Evolutionary conservation across 176 grass and related monocot species (phyloP).

Genomic region (Dendrocalamus sinicus): DNA sequence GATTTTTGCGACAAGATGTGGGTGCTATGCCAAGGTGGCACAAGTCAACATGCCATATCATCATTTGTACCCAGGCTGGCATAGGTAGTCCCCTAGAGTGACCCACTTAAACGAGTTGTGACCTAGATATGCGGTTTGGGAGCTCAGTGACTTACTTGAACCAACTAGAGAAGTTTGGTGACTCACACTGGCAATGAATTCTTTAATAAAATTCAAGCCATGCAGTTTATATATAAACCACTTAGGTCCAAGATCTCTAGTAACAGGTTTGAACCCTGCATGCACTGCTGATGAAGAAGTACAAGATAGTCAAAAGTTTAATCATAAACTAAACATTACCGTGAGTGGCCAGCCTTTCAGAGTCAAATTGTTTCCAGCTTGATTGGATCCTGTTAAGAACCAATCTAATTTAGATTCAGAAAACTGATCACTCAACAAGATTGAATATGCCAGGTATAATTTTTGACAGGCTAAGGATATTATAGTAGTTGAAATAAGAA

Average conservation of each 20-base stretch:
- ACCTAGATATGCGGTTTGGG: too few species aligned
- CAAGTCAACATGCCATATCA: too few species aligned
- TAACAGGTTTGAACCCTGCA: conserved; percentile 16
- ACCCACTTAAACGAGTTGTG: too few species aligned
- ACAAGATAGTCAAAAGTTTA: not conserved
- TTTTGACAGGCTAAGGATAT: not conserved
- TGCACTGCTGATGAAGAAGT: conserved; percentile 20
- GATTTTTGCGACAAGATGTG: too few species aligned
- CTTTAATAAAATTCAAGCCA: conserved; percentile 5
- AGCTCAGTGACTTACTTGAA: too few species aligned
- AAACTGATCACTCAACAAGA: conserved; percentile 16
- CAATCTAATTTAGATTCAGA: conserved; percentile 38
- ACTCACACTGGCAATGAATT: too few species aligned
- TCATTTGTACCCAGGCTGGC: too few species aligned
- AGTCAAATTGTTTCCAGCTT: conserved; percentile 90
- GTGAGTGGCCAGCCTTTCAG: conserved; percentile 99
- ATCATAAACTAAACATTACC: conserved; percentile 56
- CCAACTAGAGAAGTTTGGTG: too few species aligned
- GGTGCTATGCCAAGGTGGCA: too few species aligned
- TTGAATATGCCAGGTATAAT: conserved; percentile 31
- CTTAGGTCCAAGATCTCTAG: not conserved
- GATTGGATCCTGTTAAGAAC: conserved; percentile 82
- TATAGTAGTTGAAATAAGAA: conserved; percentile 25
- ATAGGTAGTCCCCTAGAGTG: too few species aligned
- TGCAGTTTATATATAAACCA: conserved; percentile 1